Evolutionary conservation across 495 filamentous ascomycete species (phyloP), one percentile per base, ranked within the genome.

Genomic region (Hyaloscypha finlandica): DNA sequence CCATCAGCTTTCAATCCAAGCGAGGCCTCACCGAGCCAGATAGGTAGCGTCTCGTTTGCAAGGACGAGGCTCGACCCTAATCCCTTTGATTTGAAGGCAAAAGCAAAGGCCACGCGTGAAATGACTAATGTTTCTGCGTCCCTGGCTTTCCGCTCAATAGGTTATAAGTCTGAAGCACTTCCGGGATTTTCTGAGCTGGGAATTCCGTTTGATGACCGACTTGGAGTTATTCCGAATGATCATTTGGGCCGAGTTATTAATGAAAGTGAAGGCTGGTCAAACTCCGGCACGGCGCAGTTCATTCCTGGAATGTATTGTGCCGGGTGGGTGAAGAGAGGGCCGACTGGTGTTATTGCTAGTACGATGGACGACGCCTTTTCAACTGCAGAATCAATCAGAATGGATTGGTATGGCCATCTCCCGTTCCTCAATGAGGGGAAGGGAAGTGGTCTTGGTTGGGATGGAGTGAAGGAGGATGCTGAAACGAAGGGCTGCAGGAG

Each of bases 351-450:
- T 4, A 98, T 99, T 75, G 94, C 95, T 11, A 92, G 88, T 32
- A 99, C 95, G 0, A 96, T 99, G 94, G 88, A 89, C 61, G 96
- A 98, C 77, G 96, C 94, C 0, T 97, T 97, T 73, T 84, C 85
- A 20, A 97, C 93, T 2, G 96, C 88, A 0, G 93, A 97, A 75
- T 87, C 88, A 3, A 89, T 99, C 58, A 84, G 83, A 0, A 75
- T 82, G 11, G 95, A 98, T 72, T 92, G 92, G 86, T 67, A 75
- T 25, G 67, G 58, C 11, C 67, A 72, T 14, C 73, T 56, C 48
- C 78, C 79, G 4, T 86, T 89, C 54, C 74, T 92, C 35, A 67
- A 72, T 30, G 66, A 63, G 1, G 71, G 75, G 51, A 75, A 80
- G 65, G 63, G 72, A 6, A 70, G 74, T 19, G 69, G 75, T 25